Evolutionary conservation across 208 protist species (phyloP), one percentile per base, ranked within the genome.

Genomic region (Leishmania tarentolae): DNA sequence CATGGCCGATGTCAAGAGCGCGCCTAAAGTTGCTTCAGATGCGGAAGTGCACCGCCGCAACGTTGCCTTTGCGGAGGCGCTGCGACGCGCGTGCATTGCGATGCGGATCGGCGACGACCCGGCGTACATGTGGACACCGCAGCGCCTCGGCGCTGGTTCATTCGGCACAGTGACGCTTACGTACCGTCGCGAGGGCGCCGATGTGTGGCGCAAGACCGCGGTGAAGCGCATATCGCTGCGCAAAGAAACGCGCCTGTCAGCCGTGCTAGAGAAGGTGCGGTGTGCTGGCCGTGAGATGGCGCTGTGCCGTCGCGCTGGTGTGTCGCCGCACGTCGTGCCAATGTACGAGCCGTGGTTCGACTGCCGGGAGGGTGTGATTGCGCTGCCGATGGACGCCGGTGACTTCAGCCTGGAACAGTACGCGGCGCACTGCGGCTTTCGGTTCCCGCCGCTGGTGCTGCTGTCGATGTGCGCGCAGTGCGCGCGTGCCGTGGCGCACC

Each of bases 401-500:
- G 81, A 84, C 46, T 47, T 52, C 19, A 76, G 44, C 59, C 65
- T 84, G 42, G 24, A 71, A 37, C 46, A 35, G 42, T 84, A 80
- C 75, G 75, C 59, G n/a, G 3, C 50, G 57, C 28, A 3, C 28
- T 70, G 75, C 75, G 46, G 69, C 35, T 59, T 17, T 42, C 19
- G 8, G 15, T 53, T 77, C 42, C 75, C 75, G 28, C 57, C 75
- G 40, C n/a, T 24, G 53, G 77, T 73, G 44, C 75, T 84, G n/a
- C 53, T 80, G 44, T 79, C 81, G 35, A 53, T 84, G 1, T 80
- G 75, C 57, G 46, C 28, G 66, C 75, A 84, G 75, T 76, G 73
- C 75, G 37, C 75, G 21, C 19, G 31, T 31, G 81, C 75, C n/a
- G 78, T 99, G 46, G 95, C 99, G 88, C 98, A 94, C 81, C 76